phyloP scores from a whole-genome alignment of 441 rosid species.

The Erodium chrysanthum region DNA sequence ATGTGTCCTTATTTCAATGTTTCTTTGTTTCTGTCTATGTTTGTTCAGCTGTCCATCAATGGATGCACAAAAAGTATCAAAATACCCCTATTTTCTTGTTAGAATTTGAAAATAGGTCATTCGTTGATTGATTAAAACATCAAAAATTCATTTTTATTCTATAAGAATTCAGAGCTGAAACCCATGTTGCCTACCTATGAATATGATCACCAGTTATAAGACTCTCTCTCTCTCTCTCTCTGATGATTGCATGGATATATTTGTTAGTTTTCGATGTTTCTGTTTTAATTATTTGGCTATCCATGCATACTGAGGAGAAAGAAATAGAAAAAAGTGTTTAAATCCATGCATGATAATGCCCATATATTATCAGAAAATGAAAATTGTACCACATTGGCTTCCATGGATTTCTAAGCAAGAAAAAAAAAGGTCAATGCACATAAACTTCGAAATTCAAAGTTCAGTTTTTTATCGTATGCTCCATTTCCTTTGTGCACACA shows the following conservation, averaged over 20 bases:
- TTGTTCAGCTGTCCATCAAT: not conserved
- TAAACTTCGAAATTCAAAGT: not conserved
- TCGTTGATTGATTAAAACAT: not conserved
- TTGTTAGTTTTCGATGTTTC: not conserved
- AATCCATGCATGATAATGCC: not conserved
- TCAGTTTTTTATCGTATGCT: not conserved
- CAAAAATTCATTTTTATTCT: not conserved
- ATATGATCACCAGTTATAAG: not conserved
- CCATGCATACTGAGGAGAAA: not conserved
- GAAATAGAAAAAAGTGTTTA: not conserved
- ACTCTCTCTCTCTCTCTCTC: not conserved
- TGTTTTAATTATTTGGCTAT: not conserved
- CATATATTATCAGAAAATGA: not conserved
- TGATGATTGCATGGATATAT: not conserved
- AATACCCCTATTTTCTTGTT: not conserved
- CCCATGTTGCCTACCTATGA: not conserved
- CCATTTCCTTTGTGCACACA: slow-evolving; percentile 4
- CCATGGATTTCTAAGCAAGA: not conserved
- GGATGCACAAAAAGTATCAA: not conserved
- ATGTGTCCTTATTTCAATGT: not conserved
- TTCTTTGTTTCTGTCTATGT: not conserved
- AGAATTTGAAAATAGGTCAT: not conserved
- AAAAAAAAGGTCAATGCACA: not conserved
- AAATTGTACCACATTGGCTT: not conserved
- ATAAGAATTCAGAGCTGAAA: not conserved